Percentiles rank a stretch among this genome's conserved stretches.
phyloP scores from a whole-genome alignment of 2,329 filamentous ascomycete species.

The Dactylellina leptospora region DNA sequence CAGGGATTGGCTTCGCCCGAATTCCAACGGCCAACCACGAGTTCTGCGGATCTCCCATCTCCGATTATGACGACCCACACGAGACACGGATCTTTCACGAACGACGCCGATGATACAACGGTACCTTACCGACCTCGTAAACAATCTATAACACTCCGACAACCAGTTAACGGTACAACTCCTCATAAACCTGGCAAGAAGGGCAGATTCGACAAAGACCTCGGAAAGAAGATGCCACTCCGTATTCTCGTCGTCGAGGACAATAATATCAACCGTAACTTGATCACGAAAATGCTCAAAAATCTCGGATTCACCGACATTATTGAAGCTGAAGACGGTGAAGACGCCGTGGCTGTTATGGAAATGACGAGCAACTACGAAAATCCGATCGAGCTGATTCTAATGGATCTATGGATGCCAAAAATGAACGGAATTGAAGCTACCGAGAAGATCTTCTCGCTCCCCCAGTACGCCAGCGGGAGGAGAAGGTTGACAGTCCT shows the following conservation, averaged over 20 bases:
- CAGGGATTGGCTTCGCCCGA: constrained; percentile 46
- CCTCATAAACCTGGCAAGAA: constrained; percentile 18
- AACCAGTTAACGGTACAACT: constrained; percentile 41
- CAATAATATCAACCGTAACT: constrained; percentile 75
- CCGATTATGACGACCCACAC: constrained; percentile 33
- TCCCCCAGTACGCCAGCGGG: constrained; percentile 61
- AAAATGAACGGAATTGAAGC: constrained; percentile 77
- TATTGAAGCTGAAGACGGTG: constrained; percentile 73
- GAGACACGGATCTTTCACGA: constrained; percentile 22
- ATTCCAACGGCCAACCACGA: constrained; percentile 33
- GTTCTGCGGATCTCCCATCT: constrained; percentile 34
- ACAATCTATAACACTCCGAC: constrained; percentile 57
- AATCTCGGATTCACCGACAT: constrained; percentile 73
- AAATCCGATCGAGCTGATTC: constrained; percentile 68
- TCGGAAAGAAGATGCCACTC: constrained; percentile 70
- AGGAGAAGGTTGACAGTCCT: constrained; percentile 63
- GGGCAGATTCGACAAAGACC: constrained; percentile 65
- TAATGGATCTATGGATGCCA: constrained; percentile 83
- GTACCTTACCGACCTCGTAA: constrained; percentile 46
- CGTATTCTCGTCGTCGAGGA: constrained; percentile 77
- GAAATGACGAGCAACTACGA: constrained; percentile 60
- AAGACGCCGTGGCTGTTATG: constrained; percentile 73
- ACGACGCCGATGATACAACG: constrained; percentile 21
- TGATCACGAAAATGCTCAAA: constrained; percentile 72
- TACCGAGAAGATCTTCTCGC: constrained; percentile 69